Percentiles rank a stretch among this genome's conserved stretches.
Evolutionary conservation across 768 basidiomycete genomes (phyloP).

Genomic region (Saitozyma sp.): DNA sequence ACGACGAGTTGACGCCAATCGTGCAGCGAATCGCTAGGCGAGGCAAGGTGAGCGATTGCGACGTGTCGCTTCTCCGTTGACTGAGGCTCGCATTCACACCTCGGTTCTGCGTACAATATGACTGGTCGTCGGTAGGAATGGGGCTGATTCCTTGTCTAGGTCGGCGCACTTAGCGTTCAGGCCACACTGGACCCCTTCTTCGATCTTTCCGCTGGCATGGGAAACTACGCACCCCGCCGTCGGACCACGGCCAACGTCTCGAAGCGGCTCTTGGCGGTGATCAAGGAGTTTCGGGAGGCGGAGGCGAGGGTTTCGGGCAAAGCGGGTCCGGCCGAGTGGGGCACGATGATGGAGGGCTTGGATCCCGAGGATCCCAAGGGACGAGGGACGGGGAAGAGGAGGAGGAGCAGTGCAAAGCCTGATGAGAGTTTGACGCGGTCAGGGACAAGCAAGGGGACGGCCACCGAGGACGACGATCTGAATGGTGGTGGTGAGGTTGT

Average conservation of each 20-base stretch:
- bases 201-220: constrained; percentile 64
- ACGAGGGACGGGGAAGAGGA: constrained; percentile 34
- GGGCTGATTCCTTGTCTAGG: neutral
- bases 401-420: constrained; percentile 5
- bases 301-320: constrained; percentile 34
- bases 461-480: neutral
- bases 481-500: neutral
- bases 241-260: constrained; percentile 74
- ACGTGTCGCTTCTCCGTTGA: no score
- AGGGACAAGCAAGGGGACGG: neutral
- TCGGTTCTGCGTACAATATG: no score
- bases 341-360: constrained; percentile 48
- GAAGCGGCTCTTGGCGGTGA: constrained; percentile 69
- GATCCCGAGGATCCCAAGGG: constrained; percentile 47
- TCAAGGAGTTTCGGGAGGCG: constrained; percentile 50
- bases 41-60: constrained; percentile 56
- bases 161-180: constrained; percentile 70
- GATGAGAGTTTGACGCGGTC: constrained; percentile 6
- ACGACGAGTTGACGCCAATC: constrained; percentile 86
- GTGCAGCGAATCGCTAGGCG: constrained; percentile 85
- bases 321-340: constrained; percentile 34
- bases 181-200: constrained; percentile 74
- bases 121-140: neutral
- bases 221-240: constrained; percentile 72
- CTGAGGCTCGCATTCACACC: no score